Base-by-base conservation (phyloP, 352 stramenopile genomes). In the Phytopythium aichiense region DNA sequence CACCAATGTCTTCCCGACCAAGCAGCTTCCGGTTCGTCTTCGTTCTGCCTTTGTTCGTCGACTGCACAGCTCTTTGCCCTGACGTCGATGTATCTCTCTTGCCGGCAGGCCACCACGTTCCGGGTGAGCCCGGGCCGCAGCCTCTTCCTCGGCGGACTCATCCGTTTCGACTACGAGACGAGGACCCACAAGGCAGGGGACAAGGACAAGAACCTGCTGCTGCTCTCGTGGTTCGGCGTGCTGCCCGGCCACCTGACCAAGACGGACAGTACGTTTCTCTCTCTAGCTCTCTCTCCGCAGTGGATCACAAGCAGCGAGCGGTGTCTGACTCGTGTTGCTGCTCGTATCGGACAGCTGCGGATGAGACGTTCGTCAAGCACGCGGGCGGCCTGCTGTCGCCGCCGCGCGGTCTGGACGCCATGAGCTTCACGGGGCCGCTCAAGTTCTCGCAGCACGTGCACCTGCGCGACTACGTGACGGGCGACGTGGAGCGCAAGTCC, bases 151-250 rank as follows among this genome's bases (percentile, higher is more conserved):
- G 84, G 86, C 33, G 84, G 75, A 15, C 77, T 95, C 25, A 73
- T 66, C 22, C 86, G 84, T 12, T 91, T 93, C 35, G 86, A 95
- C 63, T 95, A 92, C 55, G 83, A 86, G 61, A 58, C 75, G 23
- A 18, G 28, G 7, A 2, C 13, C 1, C 74, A 64, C 25, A 65
- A 55, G 2, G 49, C 74, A 2, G 74, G 65, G 20, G 69, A 77
- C 57, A 82, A 82, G 46, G 60, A 69, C 30, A 81, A 86, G 68
- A 89, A 89, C 64, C 38, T 87, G 23, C 40, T 95, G 35, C 64
- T 95, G 30, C 61, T 95, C 58, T 81, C 84, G 40, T 95, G 84
- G 84, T 89, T 91, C 55, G 86, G 86, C n/a, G 82, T 95, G 33
- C 58, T 95, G 20, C 86, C 86, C n/a, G 82, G 86, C 5, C 86